Evolutionary conservation across 768 basidiomycete species (phyloP), one percentile per base, ranked within the genome.

Genomic region (Pleurotus tuber-regium): DNA sequence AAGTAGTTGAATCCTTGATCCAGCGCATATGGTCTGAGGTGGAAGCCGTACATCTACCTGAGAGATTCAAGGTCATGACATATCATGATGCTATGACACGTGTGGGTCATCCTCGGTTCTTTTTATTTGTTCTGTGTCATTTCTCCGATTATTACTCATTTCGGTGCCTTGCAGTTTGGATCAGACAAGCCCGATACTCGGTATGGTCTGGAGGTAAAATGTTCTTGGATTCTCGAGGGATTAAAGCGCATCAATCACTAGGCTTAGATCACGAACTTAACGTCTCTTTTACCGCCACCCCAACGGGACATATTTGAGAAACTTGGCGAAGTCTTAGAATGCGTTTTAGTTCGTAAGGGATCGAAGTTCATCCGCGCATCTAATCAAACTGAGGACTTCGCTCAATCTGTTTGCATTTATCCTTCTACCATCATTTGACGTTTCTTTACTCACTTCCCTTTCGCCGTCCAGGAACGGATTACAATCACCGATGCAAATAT

Each of bases 121-220:
- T 26, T 38, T 53, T 43, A 33, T 21, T 44, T 51, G 14, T 25
- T 39, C 19, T 44, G n/a, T 52, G 49, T 35, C 56, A 40, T 51
- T 52, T 42, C 33, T 54, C 40, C 51, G 58, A 60, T 57, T 53
- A 54, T 57, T 57, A 52, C 51, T 63, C 51, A 50, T 61, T 55
- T 26, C n/a, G 40, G 29, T 18, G 25, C 31, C 50, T 60, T 59
- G 18, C 55, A 94, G 88, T 97, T 86, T 75, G 94, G 94, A 11
- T 90, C 90, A 51, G 94, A 97, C 69, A 97, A 97, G 71, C 95
- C 95, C 39, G 95, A 98, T 69, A 86, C 86, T 49, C 82, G 94
- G 50, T 94, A 92, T 70, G 81, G 80, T 50, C 77, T 95, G 57
- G 85, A 95, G 84, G 94, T 94, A 52, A 42, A 61, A 53, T 41